Percentiles rank a stretch among this genome's conserved stretches.
These are phyloP conservation scores for Penicillium coffeae DNA, from an alignment of 495 filamentous ascomycete genomes.

Conservation along the genomic window DNA sequence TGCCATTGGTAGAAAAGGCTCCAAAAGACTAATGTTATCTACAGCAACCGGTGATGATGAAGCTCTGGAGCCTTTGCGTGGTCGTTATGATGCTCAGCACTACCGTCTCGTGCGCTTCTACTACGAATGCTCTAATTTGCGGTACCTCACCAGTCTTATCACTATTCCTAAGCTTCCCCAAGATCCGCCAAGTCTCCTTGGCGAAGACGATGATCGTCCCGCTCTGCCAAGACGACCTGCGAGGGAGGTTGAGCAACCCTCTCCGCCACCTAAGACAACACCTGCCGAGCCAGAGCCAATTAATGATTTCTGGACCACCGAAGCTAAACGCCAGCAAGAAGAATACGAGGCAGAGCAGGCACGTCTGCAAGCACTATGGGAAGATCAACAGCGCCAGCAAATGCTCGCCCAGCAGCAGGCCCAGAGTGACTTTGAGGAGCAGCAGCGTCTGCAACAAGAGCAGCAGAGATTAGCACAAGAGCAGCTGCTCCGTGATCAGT, in stretches of 20 bases:
- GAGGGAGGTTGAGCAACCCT: constrained; percentile 57
- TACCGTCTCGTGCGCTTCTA: constrained; percentile 96
- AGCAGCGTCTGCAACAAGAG: constrained; percentile 82
- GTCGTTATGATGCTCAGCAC: constrained; percentile 90
- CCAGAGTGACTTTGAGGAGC: constrained; percentile 91
- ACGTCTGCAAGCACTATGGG: constrained; percentile 76
- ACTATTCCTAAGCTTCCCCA: constrained; percentile 93
- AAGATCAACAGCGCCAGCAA: constrained; percentile 71
- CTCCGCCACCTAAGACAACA: constrained; percentile 62
- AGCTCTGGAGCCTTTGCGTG: constrained; percentile 83
- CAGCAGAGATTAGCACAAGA: constrained; percentile 89
- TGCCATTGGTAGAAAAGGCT: not conserved
- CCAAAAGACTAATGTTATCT: constrained; percentile 8
- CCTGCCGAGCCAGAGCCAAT: constrained; percentile 86
- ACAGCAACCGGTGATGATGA: constrained; percentile 89
- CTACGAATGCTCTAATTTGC: constrained; percentile 96
- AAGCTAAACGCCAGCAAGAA: constrained; percentile 82
- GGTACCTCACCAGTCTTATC: constrained; percentile 93
- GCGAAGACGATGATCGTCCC: constrained; percentile 78
- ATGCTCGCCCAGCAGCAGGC: constrained; percentile 75
- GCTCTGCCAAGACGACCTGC: constrained; percentile 75
- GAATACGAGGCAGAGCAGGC: constrained; percentile 93
- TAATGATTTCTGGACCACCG: constrained; percentile 95
- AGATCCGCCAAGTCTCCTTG: constrained; percentile 83
- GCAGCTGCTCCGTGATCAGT: constrained; percentile 80